A percentile compares a stretch with the other conserved stretches of the same genome.
Evolutionary conservation across 2,329 filamentous ascomycete species (phyloP).

Genomic region (Rhinocladiella similis): DNA sequence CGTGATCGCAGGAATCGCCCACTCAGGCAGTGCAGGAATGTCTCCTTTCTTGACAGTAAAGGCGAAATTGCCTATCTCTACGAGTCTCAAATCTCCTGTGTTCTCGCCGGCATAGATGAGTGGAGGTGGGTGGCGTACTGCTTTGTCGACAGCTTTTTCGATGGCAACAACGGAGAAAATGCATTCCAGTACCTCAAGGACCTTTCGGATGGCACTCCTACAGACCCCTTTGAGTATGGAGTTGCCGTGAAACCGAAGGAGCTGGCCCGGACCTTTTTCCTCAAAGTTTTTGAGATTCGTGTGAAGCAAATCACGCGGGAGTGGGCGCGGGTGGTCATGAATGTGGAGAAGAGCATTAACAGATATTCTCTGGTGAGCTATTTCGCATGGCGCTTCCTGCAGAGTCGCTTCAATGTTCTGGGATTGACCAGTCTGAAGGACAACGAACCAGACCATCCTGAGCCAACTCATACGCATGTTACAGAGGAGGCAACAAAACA

Average conservation of each 20-base stretch:
- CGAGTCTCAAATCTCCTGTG: slow-evolving; percentile 2
- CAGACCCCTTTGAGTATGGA: background rate
- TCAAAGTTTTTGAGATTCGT: background rate
- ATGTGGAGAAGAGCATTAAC: background rate
- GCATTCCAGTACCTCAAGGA: background rate
- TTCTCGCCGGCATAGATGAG: background rate
- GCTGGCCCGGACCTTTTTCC: background rate
- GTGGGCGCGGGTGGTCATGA: background rate
- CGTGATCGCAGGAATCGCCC: background rate
- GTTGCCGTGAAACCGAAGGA: background rate
- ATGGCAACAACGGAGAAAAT: background rate
- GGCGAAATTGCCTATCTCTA: background rate
- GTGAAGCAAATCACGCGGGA: background rate
- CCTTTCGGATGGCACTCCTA: background rate
- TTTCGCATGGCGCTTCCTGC: too few relatives aligned
- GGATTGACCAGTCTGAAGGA: background rate
- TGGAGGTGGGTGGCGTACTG: background rate
- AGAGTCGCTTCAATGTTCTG: too few relatives aligned
- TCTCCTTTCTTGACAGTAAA: slow-evolving; percentile 1
- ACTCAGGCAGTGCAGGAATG: background rate
- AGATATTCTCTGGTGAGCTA: background rate
- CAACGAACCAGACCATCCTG: background rate
- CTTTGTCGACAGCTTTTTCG: slow-evolving; percentile 1
- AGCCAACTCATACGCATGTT: background rate
- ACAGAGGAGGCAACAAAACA: background rate